These are phyloP conservation scores for Plasmodium yoelii DNA, from an alignment of 169 alveolate species.

Conservation along the genomic window DNA sequence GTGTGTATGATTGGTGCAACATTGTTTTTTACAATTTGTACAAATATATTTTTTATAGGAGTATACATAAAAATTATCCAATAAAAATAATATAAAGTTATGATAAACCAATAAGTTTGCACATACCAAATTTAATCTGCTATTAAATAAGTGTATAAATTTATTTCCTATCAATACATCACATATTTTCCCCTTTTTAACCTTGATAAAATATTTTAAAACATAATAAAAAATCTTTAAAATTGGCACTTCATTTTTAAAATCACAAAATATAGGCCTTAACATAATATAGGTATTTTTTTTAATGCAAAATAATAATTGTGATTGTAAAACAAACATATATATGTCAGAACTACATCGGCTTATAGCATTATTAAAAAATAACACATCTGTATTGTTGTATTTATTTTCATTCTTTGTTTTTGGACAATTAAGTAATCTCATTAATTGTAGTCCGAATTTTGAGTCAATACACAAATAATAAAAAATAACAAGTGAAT, in stretches of 20 bases:
- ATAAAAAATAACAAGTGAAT: constrained; percentile 50
- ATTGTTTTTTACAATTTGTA: too few relatives aligned
- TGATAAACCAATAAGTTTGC: constrained; percentile 45
- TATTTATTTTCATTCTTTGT: not conserved
- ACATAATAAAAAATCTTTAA: constrained; percentile 26
- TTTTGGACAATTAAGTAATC: not conserved
- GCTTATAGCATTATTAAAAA: constrained; percentile 11
- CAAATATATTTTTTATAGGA: too few relatives aligned
- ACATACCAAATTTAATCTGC: constrained; percentile 22
- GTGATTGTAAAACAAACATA: constrained; percentile 14
- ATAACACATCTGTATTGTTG: not conserved
- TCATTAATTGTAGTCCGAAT: constrained; percentile 24
- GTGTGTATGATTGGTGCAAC: not conserved
- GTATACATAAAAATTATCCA: constrained; percentile 14
- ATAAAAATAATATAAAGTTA: constrained; percentile 31
- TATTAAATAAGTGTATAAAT: constrained; percentile 27
- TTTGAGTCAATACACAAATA: constrained; percentile 22
- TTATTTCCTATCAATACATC: constrained; percentile 11
- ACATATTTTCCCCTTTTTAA: not conserved
- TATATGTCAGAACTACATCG: constrained; percentile 59
- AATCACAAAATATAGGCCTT: constrained; percentile 16
- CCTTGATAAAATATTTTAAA: constrained; percentile 35
- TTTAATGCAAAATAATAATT: constrained; percentile 28
- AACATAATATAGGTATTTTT: not conserved
- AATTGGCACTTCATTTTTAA: constrained; percentile 5